These are phyloP conservation scores for Camellia granthamiana DNA, from an alignment of 148 eudicot species.

Conservation along the genomic window DNA sequence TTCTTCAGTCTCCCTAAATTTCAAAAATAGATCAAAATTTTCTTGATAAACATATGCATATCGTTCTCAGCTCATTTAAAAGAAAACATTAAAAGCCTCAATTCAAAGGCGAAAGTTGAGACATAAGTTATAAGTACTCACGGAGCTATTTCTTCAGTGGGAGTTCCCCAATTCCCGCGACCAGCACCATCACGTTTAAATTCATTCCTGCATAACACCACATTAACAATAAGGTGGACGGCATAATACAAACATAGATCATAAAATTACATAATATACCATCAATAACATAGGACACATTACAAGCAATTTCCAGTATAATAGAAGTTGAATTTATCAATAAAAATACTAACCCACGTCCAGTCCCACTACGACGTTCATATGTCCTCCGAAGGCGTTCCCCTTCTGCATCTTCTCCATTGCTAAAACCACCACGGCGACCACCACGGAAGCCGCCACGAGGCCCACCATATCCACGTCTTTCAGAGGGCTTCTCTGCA, in stretches of 20 bases:
- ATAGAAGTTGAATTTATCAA: neutral
- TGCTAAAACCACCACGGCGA: constrained; percentile 65
- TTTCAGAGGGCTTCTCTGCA: constrained; percentile 40
- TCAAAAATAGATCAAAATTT: neutral
- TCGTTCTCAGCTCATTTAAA: neutral
- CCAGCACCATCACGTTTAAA: constrained; percentile 79
- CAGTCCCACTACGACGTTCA: constrained; percentile 85
- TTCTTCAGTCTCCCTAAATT: constrained; percentile 48
- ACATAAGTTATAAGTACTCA: constrained; percentile 25
- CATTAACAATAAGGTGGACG: neutral
- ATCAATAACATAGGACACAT: neutral
- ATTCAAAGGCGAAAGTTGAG: neutral
- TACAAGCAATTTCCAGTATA: neutral
- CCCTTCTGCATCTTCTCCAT: constrained; percentile 62
- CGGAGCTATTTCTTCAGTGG: constrained; percentile 65
- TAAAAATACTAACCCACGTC: constrained; percentile 53
- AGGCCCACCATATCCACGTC: constrained; percentile 43
- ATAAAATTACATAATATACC: neutral
- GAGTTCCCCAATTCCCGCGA: constrained; percentile 81
- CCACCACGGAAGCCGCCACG: constrained; percentile 62
- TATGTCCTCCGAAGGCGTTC: constrained; percentile 62
- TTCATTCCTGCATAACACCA: constrained; percentile 38
- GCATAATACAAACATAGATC: neutral
- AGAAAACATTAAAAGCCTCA: neutral
- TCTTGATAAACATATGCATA: neutral